phyloP scores from a whole-genome alignment of 257 asterid genomes.

The Solanum acaule region DNA sequence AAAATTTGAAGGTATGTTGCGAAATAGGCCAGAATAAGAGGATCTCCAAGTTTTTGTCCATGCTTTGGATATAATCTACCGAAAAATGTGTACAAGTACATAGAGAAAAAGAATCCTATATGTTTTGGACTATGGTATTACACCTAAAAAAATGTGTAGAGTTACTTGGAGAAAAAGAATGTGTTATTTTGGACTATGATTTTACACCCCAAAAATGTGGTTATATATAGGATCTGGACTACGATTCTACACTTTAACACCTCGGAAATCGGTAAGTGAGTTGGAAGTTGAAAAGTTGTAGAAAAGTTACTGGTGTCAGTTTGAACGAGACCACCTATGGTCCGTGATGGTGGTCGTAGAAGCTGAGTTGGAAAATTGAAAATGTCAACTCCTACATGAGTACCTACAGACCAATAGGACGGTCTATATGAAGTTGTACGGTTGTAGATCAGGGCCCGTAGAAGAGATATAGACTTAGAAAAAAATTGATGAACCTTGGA shows the following conservation, averaged over 20 bases:
- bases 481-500: too few relatives aligned
- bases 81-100: neutral
- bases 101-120: neutral
- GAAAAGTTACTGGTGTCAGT: neutral
- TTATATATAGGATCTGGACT: neutral
- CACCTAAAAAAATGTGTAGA: neutral
- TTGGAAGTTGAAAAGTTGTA: neutral
- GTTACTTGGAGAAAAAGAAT: neutral
- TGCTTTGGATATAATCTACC: neutral
- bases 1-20: neutral
- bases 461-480: neutral
- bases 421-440: neutral
- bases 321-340: neutral
- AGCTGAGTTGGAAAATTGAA: neutral
- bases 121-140: neutral
- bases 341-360: neutral
- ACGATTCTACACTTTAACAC: neutral
- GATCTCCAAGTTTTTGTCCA: neutral
- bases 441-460: neutral
- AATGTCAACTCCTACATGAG: neutral
- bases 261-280: neutral
- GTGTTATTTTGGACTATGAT: neutral
- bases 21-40: neutral
- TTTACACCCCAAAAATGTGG: neutral
- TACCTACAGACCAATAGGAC: neutral